phyloP scores from a whole-genome alignment of 2,329 filamentous ascomycete genomes.

The Epichloe coenophiala region DNA sequence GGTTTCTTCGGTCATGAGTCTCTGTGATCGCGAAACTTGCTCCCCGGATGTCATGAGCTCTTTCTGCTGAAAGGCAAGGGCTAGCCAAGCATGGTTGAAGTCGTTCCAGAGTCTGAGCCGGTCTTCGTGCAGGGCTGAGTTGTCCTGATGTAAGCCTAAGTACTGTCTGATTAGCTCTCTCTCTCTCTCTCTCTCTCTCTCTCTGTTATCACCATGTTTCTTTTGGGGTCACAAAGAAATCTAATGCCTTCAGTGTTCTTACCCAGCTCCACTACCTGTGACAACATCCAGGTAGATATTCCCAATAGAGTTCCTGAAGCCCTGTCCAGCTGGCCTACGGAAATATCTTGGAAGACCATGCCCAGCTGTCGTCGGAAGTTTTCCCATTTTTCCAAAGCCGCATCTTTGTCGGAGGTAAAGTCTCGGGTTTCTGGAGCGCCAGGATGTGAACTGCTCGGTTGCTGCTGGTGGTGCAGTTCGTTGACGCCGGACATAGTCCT shows the following conservation, averaged over 20 bases:
- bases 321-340: conserved; percentile 33
- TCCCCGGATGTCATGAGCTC: conserved; percentile 53
- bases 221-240: not conserved
- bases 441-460: conserved; percentile 8
- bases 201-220: too few relatives aligned
- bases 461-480: conserved; percentile 24
- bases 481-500: conserved; percentile 32
- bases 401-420: conserved; percentile 39
- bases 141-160: conserved; percentile 67
- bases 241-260: conserved; percentile 16
- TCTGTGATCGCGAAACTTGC: conserved; percentile 43
- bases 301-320: conserved; percentile 39
- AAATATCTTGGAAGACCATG: conserved; percentile 58
- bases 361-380: conserved; percentile 49
- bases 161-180: not conserved
- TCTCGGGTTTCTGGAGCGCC: conserved; percentile 39
- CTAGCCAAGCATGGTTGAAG: conserved; percentile 87
- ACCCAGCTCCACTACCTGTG: conserved; percentile 43
- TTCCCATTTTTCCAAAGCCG: conserved; percentile 55
- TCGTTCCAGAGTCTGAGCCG: conserved; percentile 82
- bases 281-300: conserved; percentile 42
- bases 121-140: conserved; percentile 59
- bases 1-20: conserved; percentile 51
- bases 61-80: conserved; percentile 70
- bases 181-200: too few relatives aligned